Evolutionary conservation across 495 filamentous ascomycete species (phyloP).

Genomic region (Penicillium subrubescens): DNA sequence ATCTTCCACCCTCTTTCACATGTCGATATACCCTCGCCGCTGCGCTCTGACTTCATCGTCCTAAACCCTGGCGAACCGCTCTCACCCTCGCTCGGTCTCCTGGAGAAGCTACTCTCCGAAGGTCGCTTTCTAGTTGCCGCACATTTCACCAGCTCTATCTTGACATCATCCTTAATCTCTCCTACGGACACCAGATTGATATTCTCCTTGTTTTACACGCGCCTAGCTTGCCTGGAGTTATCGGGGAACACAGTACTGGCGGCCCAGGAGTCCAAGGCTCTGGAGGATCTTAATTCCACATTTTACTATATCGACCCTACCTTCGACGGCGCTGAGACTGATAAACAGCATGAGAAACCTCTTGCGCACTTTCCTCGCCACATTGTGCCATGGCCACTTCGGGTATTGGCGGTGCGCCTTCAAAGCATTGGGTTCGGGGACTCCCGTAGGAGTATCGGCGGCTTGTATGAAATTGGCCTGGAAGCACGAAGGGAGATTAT

Average conservation of each 20-base stretch:
- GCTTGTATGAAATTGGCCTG: conserved; percentile 82
- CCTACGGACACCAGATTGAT: conserved; percentile 63
- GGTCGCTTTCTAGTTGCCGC: conserved; percentile 66
- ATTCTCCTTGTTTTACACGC: conserved; percentile 77
- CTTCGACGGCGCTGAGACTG: conserved; percentile 19
- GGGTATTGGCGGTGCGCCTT: conserved; percentile 77
- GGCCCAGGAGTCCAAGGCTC: conserved; percentile 79
- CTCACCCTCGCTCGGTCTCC: conserved; percentile 37
- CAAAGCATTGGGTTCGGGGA: conserved; percentile 85
- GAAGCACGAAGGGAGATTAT: conserved; percentile 66
- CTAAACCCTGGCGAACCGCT: conserved; percentile 41
- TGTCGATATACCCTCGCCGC: conserved; percentile 64
- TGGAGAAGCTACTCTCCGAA: conserved; percentile 72
- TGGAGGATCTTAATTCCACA: conserved; percentile 75
- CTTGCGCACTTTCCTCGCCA: conserved; percentile 40
- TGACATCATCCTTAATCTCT: conserved; percentile 49
- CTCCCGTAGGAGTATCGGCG: conserved; percentile 78
- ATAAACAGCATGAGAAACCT: conserved; percentile 41
- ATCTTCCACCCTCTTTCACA: conserved; percentile 79
- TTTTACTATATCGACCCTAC: conserved; percentile 62
- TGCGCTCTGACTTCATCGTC: conserved; percentile 51
- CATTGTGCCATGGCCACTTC: conserved; percentile 84
- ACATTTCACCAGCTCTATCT: conserved; percentile 41
- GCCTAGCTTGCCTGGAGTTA: conserved; percentile 80
- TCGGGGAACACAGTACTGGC: conserved; percentile 70